Conservation (phyloP, 1,284 basidiomycete genomes). For the Pholiota adiposa region DNA sequence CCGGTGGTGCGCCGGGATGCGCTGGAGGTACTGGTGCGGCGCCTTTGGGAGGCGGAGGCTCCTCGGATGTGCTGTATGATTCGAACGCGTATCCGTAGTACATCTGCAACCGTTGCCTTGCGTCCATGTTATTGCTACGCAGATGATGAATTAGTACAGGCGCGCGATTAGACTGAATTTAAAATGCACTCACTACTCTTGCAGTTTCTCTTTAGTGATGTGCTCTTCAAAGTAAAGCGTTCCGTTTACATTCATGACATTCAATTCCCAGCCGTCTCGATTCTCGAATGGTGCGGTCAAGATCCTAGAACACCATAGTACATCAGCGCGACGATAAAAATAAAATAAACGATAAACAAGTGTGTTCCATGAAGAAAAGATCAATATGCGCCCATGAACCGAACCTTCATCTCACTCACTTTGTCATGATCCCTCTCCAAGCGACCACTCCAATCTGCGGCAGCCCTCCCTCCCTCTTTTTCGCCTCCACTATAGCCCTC, state of each 20-base stretch:
- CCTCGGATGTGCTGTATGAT: constrained; percentile 76
- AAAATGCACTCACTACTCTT: constrained; percentile 60
- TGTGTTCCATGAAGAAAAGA: no score
- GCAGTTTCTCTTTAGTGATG: constrained; percentile 54
- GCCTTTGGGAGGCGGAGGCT: constrained; percentile 28
- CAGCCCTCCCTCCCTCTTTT: constrained; percentile 21
- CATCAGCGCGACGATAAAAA: neutral
- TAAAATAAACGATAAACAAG: neutral
- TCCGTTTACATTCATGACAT: constrained; percentile 79
- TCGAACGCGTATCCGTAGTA: constrained; percentile 90
- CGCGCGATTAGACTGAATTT: neutral
- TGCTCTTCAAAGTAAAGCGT: constrained; percentile 89
- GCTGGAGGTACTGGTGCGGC: neutral
- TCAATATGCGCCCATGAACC: neutral
- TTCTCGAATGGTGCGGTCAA: constrained; percentile 83
- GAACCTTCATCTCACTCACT: constrained; percentile 49
- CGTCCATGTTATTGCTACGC: constrained; percentile 62
- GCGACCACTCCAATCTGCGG: constrained; percentile 66
- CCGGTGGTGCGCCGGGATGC: constrained; percentile 41
- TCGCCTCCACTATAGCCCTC: constrained; percentile 50
- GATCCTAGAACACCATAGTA: constrained; percentile 43
- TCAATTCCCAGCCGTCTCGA: constrained; percentile 82
- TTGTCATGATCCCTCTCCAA: constrained; percentile 94
- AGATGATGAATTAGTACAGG: neutral
- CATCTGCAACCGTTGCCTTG: constrained; percentile 59